A percentile compares a stretch with the other conserved stretches of the same genome.
Conservation (phyloP, 768 basidiomycete species). For the Postia placenta region DNA sequence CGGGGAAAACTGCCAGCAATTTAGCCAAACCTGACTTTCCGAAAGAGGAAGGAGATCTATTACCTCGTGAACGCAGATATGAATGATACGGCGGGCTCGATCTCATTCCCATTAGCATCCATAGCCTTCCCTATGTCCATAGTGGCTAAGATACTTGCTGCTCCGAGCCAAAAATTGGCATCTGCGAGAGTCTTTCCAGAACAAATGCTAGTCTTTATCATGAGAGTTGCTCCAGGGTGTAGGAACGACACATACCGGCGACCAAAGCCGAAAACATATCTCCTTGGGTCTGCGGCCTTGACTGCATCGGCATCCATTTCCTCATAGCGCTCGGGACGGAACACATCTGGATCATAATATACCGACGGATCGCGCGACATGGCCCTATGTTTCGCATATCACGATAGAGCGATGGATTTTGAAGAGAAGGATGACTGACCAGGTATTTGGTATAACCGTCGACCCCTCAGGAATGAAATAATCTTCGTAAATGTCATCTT, state of each 20-base stretch:
- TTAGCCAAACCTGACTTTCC: no score
- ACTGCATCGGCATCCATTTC: slow-evolving; percentile 9
- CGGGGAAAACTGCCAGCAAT: slow-evolving; percentile 10
- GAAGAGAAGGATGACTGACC: not conserved
- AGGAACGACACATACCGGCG: slow-evolving; percentile 15
- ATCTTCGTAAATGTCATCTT: slow-evolving; percentile 15
- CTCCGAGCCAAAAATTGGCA: slow-evolving; percentile 18
- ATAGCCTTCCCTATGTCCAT: slow-evolving; percentile 31
- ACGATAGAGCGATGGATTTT: not conserved
- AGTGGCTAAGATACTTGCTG: slow-evolving; percentile 20
- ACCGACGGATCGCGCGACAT: slow-evolving; percentile 44
- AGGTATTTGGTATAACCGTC: slow-evolving; percentile 13
- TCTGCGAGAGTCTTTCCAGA: slow-evolving; percentile 22
- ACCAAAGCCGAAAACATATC: slow-evolving; percentile 30
- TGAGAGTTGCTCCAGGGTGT: not conserved
- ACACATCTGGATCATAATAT: slow-evolving; percentile 26
- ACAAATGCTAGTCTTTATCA: slow-evolving; percentile 14
- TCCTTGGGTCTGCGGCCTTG: slow-evolving; percentile 19
- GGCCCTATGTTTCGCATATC: slow-evolving; percentile 4
- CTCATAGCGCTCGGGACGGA: slow-evolving; percentile 21
- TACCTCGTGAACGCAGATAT: slow-evolving; percentile 41
- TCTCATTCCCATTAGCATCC: slow-evolving; percentile 35
- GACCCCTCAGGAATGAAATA: slow-evolving; percentile 12
- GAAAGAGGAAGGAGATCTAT: no score
- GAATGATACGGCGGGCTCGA: slow-evolving; percentile 33